phyloP scores from a whole-genome alignment of 441 rosid species.

The Populus hybrid region DNA sequence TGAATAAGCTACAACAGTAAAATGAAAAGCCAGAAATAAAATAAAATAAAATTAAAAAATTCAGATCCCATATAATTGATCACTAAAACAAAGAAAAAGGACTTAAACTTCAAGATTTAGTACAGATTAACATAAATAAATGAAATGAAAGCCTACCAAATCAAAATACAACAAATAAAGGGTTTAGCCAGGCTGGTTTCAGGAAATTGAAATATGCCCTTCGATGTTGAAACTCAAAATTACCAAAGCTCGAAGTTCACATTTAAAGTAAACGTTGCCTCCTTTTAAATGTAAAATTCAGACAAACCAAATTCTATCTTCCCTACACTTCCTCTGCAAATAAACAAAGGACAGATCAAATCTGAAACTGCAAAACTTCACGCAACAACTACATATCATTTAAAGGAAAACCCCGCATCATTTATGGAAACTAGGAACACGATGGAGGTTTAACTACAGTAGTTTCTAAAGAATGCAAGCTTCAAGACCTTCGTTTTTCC shows the following conservation, averaged over 20 bases:
- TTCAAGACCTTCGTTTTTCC: not conserved
- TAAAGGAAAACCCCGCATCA: not conserved
- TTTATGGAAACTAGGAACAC: not conserved
- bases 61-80: slow-evolving; percentile 11
- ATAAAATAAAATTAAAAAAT: not conserved
- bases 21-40: not conserved
- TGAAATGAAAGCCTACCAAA: slow-evolving; percentile 2
- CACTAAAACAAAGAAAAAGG: not conserved
- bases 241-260: not conserved
- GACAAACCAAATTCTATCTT: not conserved
- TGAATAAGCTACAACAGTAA: not conserved
- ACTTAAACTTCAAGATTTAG: not conserved
- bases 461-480: not conserved
- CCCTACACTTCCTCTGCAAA: not conserved
- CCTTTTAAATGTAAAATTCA: not conserved
- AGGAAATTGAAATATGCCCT: not conserved
- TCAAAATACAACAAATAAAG: not conserved
- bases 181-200: not conserved
- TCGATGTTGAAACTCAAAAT: not conserved
- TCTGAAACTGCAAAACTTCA: not conserved
- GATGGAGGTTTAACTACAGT: not conserved
- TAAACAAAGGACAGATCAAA: slow-evolving; percentile 6
- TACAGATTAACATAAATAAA: not conserved
- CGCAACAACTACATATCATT: not conserved
- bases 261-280: not conserved